phyloP scores from a whole-genome alignment of 176 grass and related monocot genomes.

The Elymus sibiricus region DNA sequence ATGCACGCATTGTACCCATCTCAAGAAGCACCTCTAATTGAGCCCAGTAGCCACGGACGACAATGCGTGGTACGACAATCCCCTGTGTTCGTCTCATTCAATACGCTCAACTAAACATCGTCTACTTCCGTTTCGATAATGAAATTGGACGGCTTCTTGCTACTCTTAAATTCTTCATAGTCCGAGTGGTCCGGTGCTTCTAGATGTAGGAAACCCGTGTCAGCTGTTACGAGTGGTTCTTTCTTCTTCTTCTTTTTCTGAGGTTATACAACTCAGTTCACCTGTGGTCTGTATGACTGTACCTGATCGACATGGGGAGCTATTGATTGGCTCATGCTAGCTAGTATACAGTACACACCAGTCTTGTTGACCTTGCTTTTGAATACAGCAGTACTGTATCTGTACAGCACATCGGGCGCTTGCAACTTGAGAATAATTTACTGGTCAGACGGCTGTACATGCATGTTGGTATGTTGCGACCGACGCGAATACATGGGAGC shows the following conservation, averaged over 20 bases:
- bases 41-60: background rate
- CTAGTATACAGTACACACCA: background rate
- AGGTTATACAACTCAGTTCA: background rate
- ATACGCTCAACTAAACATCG: background rate
- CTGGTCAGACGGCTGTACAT: background rate
- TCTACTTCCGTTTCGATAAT: too few species aligned
- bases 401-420: background rate
- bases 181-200: background rate
- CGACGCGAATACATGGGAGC: background rate
- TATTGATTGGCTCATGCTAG: background rate
- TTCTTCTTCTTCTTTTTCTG: background rate
- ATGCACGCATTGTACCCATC: background rate
- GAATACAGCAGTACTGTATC: background rate
- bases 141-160: background rate
- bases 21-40: background rate
- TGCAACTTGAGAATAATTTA: background rate
- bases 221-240: background rate
- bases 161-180: background rate
- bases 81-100: background rate
- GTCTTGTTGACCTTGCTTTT: constrained; percentile 8
- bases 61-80: too few species aligned
- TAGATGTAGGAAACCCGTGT: background rate
- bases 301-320: background rate
- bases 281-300: background rate
- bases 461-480: background rate